Percentiles rank a stretch among this genome's conserved stretches.
These are phyloP conservation scores for Microbotryum intermedium DNA, from an alignment of 1,284 basidiomycete genomes.

Conservation along the genomic window DNA sequence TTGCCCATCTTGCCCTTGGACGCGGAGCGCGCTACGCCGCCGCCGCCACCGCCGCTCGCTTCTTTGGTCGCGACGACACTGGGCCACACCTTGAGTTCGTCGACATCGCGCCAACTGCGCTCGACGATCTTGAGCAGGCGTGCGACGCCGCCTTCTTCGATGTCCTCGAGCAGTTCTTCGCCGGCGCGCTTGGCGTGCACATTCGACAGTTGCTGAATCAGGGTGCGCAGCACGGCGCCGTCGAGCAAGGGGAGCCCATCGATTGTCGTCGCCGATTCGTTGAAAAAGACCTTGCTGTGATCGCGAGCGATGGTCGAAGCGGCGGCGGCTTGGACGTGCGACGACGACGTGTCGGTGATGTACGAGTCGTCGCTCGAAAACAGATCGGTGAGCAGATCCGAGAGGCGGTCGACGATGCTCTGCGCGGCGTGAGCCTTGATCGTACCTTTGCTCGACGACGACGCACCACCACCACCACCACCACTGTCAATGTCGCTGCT, in stretches of 20 bases:
- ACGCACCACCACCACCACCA: slow-evolving; percentile 5
- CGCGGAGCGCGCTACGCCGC: background rate
- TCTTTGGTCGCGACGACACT: slow-evolving; percentile 34
- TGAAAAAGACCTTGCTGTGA: background rate
- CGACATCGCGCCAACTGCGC: slow-evolving; percentile 60
- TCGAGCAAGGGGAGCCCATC: slow-evolving; percentile 9
- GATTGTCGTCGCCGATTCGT: slow-evolving; percentile 4
- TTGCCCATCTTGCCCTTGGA: background rate
- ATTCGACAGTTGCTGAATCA: background rate
- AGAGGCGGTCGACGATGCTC: slow-evolving; percentile 8
- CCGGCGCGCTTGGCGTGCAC: slow-evolving; percentile 6
- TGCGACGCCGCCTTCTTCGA: slow-evolving; percentile 54
- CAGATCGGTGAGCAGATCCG: slow-evolving; percentile 16
- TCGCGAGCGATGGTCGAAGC: background rate
- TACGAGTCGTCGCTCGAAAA: slow-evolving; percentile 23
- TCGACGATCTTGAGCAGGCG: slow-evolving; percentile 67
- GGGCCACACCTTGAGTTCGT: slow-evolving; percentile 61
- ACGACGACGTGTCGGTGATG: slow-evolving; percentile 16
- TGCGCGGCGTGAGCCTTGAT: background rate
- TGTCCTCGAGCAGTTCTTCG: slow-evolving; percentile 40
- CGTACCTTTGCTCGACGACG: background rate
- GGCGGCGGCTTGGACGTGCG: background rate
- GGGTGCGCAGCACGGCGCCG: slow-evolving; percentile 3
- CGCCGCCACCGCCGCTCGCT: slow-evolving; percentile 11
- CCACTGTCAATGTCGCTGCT: slow-evolving; percentile 4